A percentile compares a stretch with the other conserved stretches of the same genome.
These are phyloP conservation scores for Trametes villosa DNA, from an alignment of 768 basidiomycete genomes.

Conservation along the genomic window DNA sequence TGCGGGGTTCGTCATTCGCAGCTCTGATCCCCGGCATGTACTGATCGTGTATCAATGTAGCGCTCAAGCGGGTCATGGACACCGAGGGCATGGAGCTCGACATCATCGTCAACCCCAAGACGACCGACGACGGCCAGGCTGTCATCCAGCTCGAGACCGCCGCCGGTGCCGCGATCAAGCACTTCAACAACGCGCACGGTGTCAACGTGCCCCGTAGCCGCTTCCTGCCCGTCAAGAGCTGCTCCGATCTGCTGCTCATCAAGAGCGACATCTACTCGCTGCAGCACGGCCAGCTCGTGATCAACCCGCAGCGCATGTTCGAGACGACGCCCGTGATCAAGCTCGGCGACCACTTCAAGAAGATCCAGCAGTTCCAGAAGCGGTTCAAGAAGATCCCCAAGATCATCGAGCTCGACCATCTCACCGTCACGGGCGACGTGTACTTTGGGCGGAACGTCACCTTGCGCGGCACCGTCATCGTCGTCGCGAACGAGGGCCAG, in stretches of 20 bases:
- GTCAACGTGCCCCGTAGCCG: constrained; percentile 94
- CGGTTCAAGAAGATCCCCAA: constrained; percentile 94
- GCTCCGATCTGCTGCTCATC: constrained; percentile 87
- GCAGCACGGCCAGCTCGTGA: constrained; percentile 83
- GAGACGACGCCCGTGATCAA: constrained; percentile 94
- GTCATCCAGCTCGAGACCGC: constrained; percentile 65
- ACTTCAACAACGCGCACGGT: constrained; percentile 90
- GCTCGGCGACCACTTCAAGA: constrained; percentile 96
- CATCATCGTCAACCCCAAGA: constrained; percentile 93
- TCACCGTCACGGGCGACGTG: constrained; percentile 92
- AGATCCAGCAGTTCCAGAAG: constrained; percentile 91
- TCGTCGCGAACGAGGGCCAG: constrained; percentile 75
- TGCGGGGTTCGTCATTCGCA: constrained; percentile 56
- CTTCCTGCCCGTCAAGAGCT: constrained; percentile 91
- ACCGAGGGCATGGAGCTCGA: constrained; percentile 87
- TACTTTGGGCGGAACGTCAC: constrained; percentile 88
- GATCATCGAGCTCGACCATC: constrained; percentile 90
- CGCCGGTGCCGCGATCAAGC: constrained; percentile 92
- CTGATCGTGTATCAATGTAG: constrained; percentile 40
- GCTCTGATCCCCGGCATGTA: background rate
- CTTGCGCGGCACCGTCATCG: constrained; percentile 86
- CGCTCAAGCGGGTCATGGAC: constrained; percentile 90
- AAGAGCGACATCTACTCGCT: constrained; percentile 94
- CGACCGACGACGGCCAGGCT: constrained; percentile 81
- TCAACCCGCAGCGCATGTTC: constrained; percentile 84